phyloP scores from a whole-genome alignment of 2,329 filamentous ascomycete genomes.

The Fusarium torulosum region DNA sequence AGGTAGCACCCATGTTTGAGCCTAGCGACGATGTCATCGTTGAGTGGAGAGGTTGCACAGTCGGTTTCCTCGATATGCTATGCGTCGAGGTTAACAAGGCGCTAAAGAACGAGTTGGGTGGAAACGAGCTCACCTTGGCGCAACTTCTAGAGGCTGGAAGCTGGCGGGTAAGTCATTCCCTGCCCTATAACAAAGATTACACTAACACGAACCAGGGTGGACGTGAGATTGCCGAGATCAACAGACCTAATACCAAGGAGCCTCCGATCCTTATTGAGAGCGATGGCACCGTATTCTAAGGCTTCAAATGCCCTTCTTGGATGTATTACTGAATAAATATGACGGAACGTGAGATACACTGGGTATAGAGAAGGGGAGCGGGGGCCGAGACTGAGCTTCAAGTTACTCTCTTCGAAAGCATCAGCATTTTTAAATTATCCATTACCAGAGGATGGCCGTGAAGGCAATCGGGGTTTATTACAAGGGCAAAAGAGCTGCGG shows the following conservation, averaged over 20 bases:
- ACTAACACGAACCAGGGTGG: constrained; percentile 73
- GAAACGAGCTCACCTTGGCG: constrained; percentile 79
- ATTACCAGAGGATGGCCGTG: constrained; percentile 27
- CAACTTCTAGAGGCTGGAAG: constrained; percentile 96
- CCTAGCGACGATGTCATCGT: constrained; percentile 72
- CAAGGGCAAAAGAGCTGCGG: constrained; percentile 30
- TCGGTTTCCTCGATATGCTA: constrained; percentile 69
- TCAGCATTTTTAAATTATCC: constrained; percentile 41
- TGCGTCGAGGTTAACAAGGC: constrained; percentile 55
- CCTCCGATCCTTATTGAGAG: constrained; percentile 96
- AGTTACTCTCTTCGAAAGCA: constrained; percentile 36
- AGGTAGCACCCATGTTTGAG: constrained; percentile 70
- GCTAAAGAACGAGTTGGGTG: constrained; percentile 69
- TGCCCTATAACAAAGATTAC: neutral
- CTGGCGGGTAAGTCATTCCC: constrained; percentile 82
- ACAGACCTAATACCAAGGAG: constrained; percentile 94
- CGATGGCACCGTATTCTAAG: constrained; percentile 93
- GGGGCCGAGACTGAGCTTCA: constrained; percentile 25
- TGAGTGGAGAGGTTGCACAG: constrained; percentile 74
- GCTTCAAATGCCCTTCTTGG: constrained; percentile 23
- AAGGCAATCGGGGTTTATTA: neutral
- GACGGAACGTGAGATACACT: constrained; percentile 35
- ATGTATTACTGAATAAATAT: constrained; percentile 42
- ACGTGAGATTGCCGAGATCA: constrained; percentile 94
- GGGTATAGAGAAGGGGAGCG: constrained; percentile 36